Percentiles rank a stretch among this genome's conserved stretches.
Conservation (phyloP, 768 basidiomycete genomes). For the Candolleomyces efflorescens region DNA sequence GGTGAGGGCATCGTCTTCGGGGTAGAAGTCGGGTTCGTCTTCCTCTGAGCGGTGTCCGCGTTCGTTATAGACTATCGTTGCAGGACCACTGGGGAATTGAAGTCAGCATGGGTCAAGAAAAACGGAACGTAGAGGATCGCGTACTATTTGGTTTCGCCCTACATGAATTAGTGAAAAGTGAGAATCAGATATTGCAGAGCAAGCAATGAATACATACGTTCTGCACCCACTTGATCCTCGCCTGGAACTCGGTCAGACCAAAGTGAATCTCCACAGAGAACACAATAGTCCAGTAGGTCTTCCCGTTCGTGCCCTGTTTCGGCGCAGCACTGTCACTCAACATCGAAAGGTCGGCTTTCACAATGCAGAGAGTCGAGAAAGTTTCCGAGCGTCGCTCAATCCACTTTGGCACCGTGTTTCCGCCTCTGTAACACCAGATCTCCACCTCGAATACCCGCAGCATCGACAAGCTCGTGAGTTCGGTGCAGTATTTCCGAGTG, state of each 20-base stretch:
- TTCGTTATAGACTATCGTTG: slow-evolving; percentile 79
- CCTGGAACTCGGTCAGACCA: slow-evolving; percentile 77
- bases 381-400: slow-evolving; percentile 63
- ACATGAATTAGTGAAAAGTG: not conserved
- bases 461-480: slow-evolving; percentile 70
- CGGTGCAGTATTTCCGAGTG: slow-evolving; percentile 78
- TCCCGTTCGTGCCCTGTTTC: slow-evolving; percentile 59
- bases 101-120: not conserved
- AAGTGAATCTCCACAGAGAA: slow-evolving; percentile 85
- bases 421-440: slow-evolving; percentile 82
- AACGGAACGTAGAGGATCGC: slow-evolving; percentile 16
- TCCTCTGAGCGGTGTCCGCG: slow-evolving; percentile 70
- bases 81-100: slow-evolving; percentile 55
- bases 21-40: slow-evolving; percentile 60
- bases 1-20: slow-evolving; percentile 53
- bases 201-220: slow-evolving; percentile 44
- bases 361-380: slow-evolving; percentile 75
- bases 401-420: slow-evolving; percentile 67
- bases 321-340: slow-evolving; percentile 67
- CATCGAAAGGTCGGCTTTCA: slow-evolving; percentile 73
- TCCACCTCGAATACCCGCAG: slow-evolving; percentile 81
- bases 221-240: slow-evolving; percentile 79
- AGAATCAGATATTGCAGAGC: no score
- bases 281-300: slow-evolving; percentile 79
- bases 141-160: slow-evolving; percentile 74